phyloP scores from a whole-genome alignment of 495 filamentous ascomycete genomes.

The Xylaria grammica region DNA sequence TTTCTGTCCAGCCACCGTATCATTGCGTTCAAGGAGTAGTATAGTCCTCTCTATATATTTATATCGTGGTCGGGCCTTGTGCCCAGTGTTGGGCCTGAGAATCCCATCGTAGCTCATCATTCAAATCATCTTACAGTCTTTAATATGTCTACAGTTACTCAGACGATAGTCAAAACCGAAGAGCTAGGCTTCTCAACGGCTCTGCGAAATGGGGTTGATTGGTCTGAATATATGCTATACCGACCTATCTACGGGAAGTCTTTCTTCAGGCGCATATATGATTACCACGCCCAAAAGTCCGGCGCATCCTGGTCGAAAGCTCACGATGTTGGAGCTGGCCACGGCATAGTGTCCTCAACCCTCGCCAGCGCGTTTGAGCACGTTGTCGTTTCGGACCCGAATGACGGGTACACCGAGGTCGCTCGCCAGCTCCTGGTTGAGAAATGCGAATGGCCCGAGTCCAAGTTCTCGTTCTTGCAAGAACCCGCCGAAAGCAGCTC shows the following conservation, averaged over 20 bases:
- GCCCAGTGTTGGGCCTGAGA: background rate
- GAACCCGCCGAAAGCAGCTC: conserved; percentile 35
- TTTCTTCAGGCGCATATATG: conserved; percentile 11
- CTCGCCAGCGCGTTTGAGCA: conserved; percentile 30
- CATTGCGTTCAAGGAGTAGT: too few relatives aligned
- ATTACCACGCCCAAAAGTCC: background rate
- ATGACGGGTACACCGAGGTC: conserved; percentile 31
- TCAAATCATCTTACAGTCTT: background rate
- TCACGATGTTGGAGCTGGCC: conserved; percentile 32
- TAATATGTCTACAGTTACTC: background rate
- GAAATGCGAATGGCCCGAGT: conserved; percentile 24
- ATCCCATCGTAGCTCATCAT: background rate
- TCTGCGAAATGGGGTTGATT: background rate
- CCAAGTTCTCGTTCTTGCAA: conserved; percentile 32
- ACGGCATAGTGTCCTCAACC: conserved; percentile 32
- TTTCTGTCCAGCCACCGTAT: too few relatives aligned
- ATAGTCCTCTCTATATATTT: too few relatives aligned
- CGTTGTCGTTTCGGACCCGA: conserved; percentile 36
- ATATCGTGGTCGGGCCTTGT: too few relatives aligned
- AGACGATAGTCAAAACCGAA: background rate
- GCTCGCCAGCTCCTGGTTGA: conserved; percentile 28
- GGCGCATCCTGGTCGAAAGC: background rate
- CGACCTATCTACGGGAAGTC: background rate
- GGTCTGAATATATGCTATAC: background rate
- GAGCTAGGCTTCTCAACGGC: conserved; percentile 2